phyloP scores from a whole-genome alignment of 306 rosid genomes.

The Vigna radiata region DNA sequence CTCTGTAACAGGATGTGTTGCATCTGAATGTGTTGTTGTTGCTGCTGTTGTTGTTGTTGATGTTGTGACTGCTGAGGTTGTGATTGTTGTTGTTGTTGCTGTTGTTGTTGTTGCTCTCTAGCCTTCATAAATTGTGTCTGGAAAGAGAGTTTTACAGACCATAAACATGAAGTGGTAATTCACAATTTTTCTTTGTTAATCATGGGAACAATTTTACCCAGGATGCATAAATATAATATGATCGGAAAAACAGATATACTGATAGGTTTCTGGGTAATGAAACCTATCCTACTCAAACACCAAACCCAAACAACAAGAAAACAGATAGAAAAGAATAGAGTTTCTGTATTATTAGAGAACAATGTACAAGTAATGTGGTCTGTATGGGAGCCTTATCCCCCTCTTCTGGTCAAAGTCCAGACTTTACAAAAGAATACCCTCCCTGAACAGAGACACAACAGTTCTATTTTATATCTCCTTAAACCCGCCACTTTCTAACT shows the following conservation, averaged over 20 bases:
- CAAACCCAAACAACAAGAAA: too few relatives aligned
- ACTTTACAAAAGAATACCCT: too few relatives aligned
- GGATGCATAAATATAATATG: constrained; percentile 7
- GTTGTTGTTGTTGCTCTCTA: constrained; percentile 90
- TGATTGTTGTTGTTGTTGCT: constrained; percentile 65
- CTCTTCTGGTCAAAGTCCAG: too few relatives aligned
- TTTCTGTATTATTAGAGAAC: too few relatives aligned
- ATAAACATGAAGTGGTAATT: constrained; percentile 43
- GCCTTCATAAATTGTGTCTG: constrained; percentile 91
- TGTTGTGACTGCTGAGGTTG: constrained; percentile 54
- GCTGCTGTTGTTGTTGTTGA: constrained; percentile 64
- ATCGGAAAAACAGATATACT: neutral
- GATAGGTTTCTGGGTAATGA: too few relatives aligned
- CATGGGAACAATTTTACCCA: constrained; percentile 25
- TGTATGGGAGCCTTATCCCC: too few relatives aligned
- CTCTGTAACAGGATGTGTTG: constrained; percentile 72
- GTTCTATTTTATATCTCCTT: too few relatives aligned
- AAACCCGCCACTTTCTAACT: too few relatives aligned
- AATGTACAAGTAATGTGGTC: too few relatives aligned
- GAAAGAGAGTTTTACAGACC: constrained; percentile 42
- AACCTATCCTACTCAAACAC: too few relatives aligned
- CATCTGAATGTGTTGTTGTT: constrained; percentile 81
- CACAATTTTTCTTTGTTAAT: neutral
- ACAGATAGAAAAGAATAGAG: too few relatives aligned
- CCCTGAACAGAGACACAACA: too few relatives aligned